Conservation (phyloP, 2,329 filamentous ascomycete genomes). For the Phyllosticta citriasiana region DNA sequence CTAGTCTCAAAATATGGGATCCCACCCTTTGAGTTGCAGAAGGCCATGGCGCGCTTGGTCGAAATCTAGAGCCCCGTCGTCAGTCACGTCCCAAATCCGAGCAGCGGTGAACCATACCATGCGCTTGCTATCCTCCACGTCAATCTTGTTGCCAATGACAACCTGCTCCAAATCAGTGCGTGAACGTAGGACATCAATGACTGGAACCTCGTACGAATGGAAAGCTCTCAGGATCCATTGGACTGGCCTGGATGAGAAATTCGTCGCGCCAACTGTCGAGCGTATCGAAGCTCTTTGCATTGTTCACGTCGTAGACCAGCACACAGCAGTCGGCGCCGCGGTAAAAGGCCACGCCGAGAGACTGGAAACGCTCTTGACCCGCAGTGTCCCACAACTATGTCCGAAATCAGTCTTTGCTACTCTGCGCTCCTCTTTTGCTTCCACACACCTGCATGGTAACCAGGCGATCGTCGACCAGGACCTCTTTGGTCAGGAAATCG, state of each 20-base stretch:
- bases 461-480: slow-evolving; percentile 89
- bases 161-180: slow-evolving; percentile 47
- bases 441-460: slow-evolving; percentile 87
- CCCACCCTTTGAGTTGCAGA: slow-evolving; percentile 93
- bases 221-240: slow-evolving; percentile 92
- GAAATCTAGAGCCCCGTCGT: slow-evolving; percentile 55
- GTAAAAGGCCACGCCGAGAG: slow-evolving; percentile 94
- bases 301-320: slow-evolving; percentile 96
- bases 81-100: not conserved
- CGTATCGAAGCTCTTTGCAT: slow-evolving; percentile 97
- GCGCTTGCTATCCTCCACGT: slow-evolving; percentile 94
- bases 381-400: slow-evolving; percentile 91
- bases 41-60: slow-evolving; percentile 90
- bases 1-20: slow-evolving; percentile 99
- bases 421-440: not conserved
- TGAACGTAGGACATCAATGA: not conserved
- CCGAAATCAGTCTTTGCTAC: slow-evolving; percentile 14
- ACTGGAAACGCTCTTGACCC: slow-evolving; percentile 95
- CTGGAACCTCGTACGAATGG: slow-evolving; percentile 67
- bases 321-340: slow-evolving; percentile 96
- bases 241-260: slow-evolving; percentile 94
- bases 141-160: slow-evolving; percentile 97
- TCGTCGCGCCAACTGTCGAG: slow-evolving; percentile 98
- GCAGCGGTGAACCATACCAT: slow-evolving; percentile 47
- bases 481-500: slow-evolving; percentile 97